These are phyloP conservation scores for Sporothrix pallida DNA, from an alignment of 2,329 filamentous ascomycete genomes.

Conservation along the genomic window DNA sequence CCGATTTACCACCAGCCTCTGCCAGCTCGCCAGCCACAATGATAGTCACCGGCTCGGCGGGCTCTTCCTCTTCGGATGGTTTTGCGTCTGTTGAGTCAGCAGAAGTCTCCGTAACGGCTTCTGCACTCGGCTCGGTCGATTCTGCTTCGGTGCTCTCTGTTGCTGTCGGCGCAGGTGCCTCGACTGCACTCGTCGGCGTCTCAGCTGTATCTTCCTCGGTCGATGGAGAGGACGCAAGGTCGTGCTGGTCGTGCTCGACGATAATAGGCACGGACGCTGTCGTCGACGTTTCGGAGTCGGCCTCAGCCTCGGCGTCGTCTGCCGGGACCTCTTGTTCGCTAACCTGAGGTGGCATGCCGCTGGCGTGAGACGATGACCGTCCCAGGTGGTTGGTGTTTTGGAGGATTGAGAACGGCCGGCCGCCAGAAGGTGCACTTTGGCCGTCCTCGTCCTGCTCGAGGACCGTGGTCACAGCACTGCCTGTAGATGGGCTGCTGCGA, in stretches of 20 bases:
- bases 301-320: constrained; percentile 53
- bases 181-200: constrained; percentile 33
- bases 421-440: background rate
- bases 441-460: constrained; percentile 79
- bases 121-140: background rate
- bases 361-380: background rate
- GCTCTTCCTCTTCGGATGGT: background rate
- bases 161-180: constrained; percentile 29
- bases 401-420: constrained; percentile 20
- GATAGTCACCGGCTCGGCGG: constrained; percentile 13
- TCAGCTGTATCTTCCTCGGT: background rate
- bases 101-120: background rate
- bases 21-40: constrained; percentile 19
- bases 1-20: background rate
- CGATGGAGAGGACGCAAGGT: background rate
- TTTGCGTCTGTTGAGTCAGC: background rate
- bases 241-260: constrained; percentile 45
- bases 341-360: constrained; percentile 41
- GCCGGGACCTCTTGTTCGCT: constrained; percentile 47
- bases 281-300: constrained; percentile 14
- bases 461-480: constrained; percentile 79
- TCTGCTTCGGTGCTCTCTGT: background rate
- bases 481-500: constrained; percentile 78
- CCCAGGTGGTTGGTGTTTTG: constrained; percentile 3
- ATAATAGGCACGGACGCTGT: constrained; percentile 47